These are phyloP conservation scores for Chlamydomonas sp. DNA, from an alignment of 139 green algal genomes.

Conservation along the genomic window DNA sequence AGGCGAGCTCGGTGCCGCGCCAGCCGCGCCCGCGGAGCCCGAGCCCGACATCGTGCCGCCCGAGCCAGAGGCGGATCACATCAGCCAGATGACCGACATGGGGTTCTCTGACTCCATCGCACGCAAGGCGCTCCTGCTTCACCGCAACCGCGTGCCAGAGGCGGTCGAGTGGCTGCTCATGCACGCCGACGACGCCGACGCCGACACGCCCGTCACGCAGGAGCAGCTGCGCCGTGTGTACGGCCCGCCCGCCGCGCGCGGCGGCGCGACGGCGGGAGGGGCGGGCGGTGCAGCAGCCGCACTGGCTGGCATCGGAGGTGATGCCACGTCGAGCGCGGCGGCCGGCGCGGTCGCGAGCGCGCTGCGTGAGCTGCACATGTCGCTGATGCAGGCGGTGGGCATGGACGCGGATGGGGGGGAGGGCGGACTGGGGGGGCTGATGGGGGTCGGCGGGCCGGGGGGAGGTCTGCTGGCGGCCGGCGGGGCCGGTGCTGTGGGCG, in stretches of 20 bases:
- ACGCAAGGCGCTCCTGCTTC: slow-evolving; percentile 46
- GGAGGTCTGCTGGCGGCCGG: too few species aligned
- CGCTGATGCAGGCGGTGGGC: slow-evolving; percentile 15
- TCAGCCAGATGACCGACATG: background rate
- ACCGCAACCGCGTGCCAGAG: slow-evolving; percentile 27
- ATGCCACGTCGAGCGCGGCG: background rate
- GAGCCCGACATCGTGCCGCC: background rate
- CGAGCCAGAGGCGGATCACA: background rate
- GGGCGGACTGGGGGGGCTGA: background rate
- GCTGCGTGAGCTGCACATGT: slow-evolving; percentile 13
- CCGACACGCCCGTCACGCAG: slow-evolving; percentile 31
- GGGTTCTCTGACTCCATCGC: slow-evolving; percentile 32
- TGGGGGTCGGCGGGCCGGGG: background rate
- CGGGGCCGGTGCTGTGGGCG: background rate
- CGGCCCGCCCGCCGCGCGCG: too few species aligned
- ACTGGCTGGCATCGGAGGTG: too few species aligned
- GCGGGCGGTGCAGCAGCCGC: too few species aligned
- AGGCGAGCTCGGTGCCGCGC: background rate
- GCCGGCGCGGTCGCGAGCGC: background rate
- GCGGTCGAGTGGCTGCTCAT: slow-evolving; percentile 48
- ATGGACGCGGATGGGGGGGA: background rate
- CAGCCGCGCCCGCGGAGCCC: background rate
- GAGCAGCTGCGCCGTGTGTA: slow-evolving; percentile 36
- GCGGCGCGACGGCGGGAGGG: too few species aligned
- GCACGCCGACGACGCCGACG: slow-evolving; percentile 39